Base-by-base conservation (phyloP, 2,329 filamentous ascomycete species). In the Periconia sp. region DNA sequence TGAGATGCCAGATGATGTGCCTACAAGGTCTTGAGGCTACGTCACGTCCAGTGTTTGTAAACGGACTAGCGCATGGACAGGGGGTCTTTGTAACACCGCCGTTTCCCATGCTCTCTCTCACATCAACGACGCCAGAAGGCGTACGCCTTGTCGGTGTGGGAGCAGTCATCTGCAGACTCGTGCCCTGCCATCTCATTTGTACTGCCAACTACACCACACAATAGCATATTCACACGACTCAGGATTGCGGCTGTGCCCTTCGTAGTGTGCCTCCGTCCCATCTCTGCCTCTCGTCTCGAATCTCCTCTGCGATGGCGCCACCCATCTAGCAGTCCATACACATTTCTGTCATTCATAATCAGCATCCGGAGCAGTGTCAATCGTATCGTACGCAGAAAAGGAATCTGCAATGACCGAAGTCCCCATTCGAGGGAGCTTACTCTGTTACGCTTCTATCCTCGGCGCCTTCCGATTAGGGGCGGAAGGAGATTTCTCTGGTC, bases 61-160 rank as follows among this genome's bases (percentile, higher is more conserved):
- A 13, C 44, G 23, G 18, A 35, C 50, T 59, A 44, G 44, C 48
- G 54, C 55, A 50, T 58, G 58, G 47, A 48, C 46, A 55, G 50
- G 45, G 42, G 20, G 14, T 30, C 8, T 14, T 14, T 45, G 53
- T 52, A 60, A 57, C 64, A 70, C 65, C 68, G 66, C 66, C 61
- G 56, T 61, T 69, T 69, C 47, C 37, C 50, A 43, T 48, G 50
- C 44, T 50, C 52, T 55, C 57, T 50, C 33, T 49, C 54, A 49
- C 41, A 47, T 30, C 49, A 44, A 35, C 43, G 43, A 37, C 33
- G 11, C 11, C 3, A n/a, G 15, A 37, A 7, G 33, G 33, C 33
- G 33, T 37, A 37, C 33, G 13, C 33, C 13, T 8, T 54, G 63
- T 68, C 67, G 68, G 68, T 71, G 68, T 69, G 65, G 63, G 60